Evolutionary conservation across 305 asterid genomes (phyloP).

Genomic region (Fraxinus velutina): DNA sequence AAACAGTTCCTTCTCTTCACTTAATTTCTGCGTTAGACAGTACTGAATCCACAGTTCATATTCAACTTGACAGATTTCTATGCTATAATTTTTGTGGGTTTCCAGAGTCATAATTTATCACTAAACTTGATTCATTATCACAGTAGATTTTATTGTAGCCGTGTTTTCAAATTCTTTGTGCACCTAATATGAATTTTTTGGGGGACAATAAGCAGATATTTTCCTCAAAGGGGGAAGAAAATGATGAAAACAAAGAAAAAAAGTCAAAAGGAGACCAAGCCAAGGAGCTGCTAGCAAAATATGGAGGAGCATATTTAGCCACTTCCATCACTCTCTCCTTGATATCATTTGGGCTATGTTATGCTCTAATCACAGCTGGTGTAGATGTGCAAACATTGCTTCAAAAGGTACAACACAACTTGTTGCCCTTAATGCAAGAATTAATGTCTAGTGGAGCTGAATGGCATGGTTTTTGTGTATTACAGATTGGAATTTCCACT

Average conservation of each 20-base stretch:
- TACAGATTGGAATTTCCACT: constrained; percentile 69
- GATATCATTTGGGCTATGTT: constrained; percentile 81
- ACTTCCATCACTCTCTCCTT: constrained; percentile 87
- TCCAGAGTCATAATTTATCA: not conserved
- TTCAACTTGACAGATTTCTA: not conserved
- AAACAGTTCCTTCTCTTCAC: not conserved
- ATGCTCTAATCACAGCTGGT: constrained; percentile 73
- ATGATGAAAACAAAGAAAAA: constrained; percentile 38
- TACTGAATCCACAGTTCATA: not conserved
- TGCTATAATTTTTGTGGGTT: not conserved
- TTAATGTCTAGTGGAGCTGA: not conserved
- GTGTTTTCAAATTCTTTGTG: not conserved
- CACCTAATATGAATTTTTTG: not conserved
- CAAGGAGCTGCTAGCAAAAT: constrained; percentile 80
- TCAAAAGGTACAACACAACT: constrained; percentile 49
- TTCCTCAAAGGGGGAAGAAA: constrained; percentile 56
- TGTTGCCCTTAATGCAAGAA: not conserved
- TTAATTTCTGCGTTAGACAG: not conserved
- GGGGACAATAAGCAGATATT: constrained; percentile 32
- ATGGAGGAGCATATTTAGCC: constrained; percentile 97
- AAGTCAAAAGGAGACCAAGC: constrained; percentile 85
- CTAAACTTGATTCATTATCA: not conserved
- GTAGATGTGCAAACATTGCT: constrained; percentile 79
- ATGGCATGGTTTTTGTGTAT: constrained; percentile 17
- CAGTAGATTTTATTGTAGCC: not conserved